Evolutionary conservation across 2,329 filamentous ascomycete species (phyloP).

Genomic region (Alternaria triticina): DNA sequence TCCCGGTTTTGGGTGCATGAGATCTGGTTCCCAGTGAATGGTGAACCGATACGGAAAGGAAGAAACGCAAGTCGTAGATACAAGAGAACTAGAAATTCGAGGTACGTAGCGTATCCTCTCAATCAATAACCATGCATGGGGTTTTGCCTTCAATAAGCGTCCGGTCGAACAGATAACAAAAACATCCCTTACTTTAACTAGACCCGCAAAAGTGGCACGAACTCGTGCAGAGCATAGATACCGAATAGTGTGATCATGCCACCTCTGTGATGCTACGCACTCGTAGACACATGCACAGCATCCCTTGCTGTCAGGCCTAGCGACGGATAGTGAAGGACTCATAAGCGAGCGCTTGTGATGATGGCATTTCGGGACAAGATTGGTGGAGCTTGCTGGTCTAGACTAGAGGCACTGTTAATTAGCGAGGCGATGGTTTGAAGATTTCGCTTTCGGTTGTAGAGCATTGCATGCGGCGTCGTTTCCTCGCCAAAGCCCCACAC

Average conservation of each 20-base stretch:
- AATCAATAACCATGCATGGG: not conserved
- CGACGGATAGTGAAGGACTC: constrained; percentile 7
- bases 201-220: not conserved
- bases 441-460: not conserved
- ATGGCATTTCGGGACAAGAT: not conserved
- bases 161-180: not conserved
- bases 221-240: not conserved
- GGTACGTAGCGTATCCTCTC: not conserved
- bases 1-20: not conserved
- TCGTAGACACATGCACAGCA: not conserved
- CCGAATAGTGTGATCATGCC: not conserved
- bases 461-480: not conserved
- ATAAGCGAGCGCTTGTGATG: not conserved
- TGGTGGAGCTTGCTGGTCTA: constrained; percentile 1
- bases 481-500: not conserved
- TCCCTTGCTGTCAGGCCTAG: not conserved
- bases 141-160: not conserved
- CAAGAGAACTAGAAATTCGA: too few relatives aligned
- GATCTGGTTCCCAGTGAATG: not conserved
- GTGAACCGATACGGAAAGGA: not conserved
- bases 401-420: constrained; percentile 2
- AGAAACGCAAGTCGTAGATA: not conserved
- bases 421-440: not conserved
- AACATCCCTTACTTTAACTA: not conserved
- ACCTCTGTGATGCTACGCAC: not conserved